Evolutionary conservation across 371 early-diverging fungal species (phyloP), one percentile per base, ranked within the genome.

Genomic region (Mucor plumbeus): DNA sequence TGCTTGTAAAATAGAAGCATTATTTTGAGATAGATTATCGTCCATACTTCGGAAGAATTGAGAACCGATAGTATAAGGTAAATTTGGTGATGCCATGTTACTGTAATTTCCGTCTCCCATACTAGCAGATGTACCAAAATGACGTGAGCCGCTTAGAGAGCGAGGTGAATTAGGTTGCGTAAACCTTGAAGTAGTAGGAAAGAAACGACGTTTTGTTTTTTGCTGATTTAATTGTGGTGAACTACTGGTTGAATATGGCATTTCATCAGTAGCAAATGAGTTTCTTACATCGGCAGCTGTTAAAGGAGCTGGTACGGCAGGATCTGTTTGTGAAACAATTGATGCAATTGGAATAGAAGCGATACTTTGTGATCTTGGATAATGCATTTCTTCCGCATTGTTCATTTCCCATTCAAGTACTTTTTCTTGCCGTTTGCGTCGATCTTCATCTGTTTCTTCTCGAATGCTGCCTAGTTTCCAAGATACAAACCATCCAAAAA

Each of bases 401-500:
- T 87, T 84, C 81, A 85, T 87, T 70, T 90, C 89, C 90, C 90
- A 90, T 48, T 80, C 77, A 36, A 86, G 74, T 26, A 90, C 80
- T 34, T 78, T 84, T 9, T 86, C 87, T 61, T 79, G 76, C 48
- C 90, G 74, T 17, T 73, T 68, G 9, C 78, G 74, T 54, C 88
- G 75, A 58, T 85, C 87, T 59, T 85, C 87, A 7, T 77, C 78
- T 5, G 92, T 87, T 70, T 92, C 90, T 69, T 87, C 83, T 57
- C 87, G 85, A 43, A 92, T 87, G 38, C 82, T 89, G 38, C 91
- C 95, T 64, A 93, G 74, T 36, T 90, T 80, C 81, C 88, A 88
- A 5, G 89, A 87, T 50, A 93, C 75, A 43, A 89, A 85, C 94
- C 94, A 95, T 11, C 90, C 91, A 84, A 95, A 95, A 40, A 91